Percentiles rank a stretch among this genome's conserved stretches.
phyloP scores from a whole-genome alignment of 106 monocot genomes.

The Agapanthus africanus region DNA sequence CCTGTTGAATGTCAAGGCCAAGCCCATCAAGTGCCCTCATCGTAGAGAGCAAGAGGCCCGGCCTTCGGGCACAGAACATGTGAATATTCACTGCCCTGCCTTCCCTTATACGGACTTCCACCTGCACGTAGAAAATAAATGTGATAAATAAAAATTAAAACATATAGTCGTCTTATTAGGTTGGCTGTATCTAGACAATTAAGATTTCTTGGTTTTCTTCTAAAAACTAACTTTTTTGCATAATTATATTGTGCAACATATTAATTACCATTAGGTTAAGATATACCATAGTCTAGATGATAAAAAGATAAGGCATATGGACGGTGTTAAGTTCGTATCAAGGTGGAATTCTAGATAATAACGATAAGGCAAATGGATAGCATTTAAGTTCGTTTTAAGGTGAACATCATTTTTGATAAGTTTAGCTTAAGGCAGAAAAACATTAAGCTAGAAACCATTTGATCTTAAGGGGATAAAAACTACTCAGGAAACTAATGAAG shows the following conservation, averaged over 20 bases:
- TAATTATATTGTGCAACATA: neutral
- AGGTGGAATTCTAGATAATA: no score
- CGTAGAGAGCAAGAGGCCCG: slow-evolving; percentile 63
- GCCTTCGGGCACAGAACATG: slow-evolving; percentile 79
- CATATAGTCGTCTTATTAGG: no score
- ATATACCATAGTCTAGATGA: neutral
- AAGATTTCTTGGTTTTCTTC: no score
- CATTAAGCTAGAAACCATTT: neutral
- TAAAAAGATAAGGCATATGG: no score
- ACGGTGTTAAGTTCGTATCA: no score
- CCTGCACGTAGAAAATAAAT: slow-evolving; percentile 23
- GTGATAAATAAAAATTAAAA: neutral
- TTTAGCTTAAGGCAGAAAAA: neutral
- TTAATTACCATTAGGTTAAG: neutral
- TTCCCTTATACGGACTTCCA: slow-evolving; percentile 78
- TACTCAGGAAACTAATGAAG: neutral
- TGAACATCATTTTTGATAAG: neutral
- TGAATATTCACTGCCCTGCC: slow-evolving; percentile 86
- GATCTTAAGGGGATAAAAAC: neutral
- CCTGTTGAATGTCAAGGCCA: slow-evolving; percentile 79
- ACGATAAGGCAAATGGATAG: neutral
- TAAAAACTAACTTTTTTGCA: no score
- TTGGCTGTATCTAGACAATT: no score
- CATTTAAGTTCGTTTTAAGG: neutral
- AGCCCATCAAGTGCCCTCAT: slow-evolving; percentile 82